Conservation (phyloP, 1,284 basidiomycete species). For the Cryptococcus sp. region DNA sequence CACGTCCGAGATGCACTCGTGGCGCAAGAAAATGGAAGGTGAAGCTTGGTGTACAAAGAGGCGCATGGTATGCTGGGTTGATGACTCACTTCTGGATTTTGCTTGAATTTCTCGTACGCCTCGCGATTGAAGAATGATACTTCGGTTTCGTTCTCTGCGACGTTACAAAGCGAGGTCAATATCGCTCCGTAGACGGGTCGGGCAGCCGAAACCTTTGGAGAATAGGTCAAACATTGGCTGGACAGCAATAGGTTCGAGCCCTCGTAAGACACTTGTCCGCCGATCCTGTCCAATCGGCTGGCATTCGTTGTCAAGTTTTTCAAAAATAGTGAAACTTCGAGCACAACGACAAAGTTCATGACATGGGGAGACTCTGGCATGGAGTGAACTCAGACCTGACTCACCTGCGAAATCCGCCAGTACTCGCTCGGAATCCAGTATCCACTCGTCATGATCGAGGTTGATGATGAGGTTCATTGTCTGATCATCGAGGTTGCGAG, state of each 20-base stretch:
- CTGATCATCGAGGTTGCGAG: constrained; percentile 52
- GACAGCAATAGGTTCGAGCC: too few relatives aligned
- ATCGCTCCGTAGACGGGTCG: neutral
- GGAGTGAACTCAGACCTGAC: neutral
- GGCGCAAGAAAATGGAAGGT: neutral
- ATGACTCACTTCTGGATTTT: constrained; percentile 68
- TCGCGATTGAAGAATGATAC: constrained; percentile 82
- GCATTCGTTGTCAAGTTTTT: too few relatives aligned
- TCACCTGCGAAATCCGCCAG: constrained; percentile 67
- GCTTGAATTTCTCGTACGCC: constrained; percentile 75
- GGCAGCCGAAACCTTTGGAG: too few relatives aligned
- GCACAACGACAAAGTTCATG: too few relatives aligned
- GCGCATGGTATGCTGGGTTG: neutral
- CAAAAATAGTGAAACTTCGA: too few relatives aligned
- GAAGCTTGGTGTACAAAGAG: neutral
- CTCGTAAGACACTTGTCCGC: too few relatives aligned
- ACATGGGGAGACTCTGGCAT: neutral
- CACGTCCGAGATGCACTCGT: neutral
- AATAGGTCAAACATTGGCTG: too few relatives aligned
- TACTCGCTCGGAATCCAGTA: constrained; percentile 66
- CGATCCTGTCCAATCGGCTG: too few relatives aligned
- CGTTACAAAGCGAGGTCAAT: neutral
- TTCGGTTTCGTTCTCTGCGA: constrained; percentile 88
- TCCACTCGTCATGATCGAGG: constrained; percentile 90
- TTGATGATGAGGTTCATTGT: constrained; percentile 95